A percentile compares a stretch with the other conserved stretches of the same genome.
Evolutionary conservation across 1,284 basidiomycete species (phyloP).

Genomic region (Sanghuangporus weigelae): DNA sequence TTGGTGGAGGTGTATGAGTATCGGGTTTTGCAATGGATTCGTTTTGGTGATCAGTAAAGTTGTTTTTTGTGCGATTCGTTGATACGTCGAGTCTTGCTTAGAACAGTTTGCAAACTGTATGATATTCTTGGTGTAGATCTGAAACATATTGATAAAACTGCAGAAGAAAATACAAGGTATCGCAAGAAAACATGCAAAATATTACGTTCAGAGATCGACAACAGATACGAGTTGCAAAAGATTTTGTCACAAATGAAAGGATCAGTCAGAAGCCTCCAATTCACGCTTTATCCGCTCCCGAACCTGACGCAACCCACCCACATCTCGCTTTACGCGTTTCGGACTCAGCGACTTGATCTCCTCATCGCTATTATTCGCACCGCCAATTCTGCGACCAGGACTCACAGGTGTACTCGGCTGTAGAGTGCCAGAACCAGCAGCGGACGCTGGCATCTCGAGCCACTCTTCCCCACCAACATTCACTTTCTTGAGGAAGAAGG

Average conservation of each 20-base stretch:
- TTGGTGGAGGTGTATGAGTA: neutral
- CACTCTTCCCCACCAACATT: constrained; percentile 65
- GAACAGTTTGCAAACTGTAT: neutral
- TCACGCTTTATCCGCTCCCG: constrained; percentile 73
- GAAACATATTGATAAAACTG: no score
- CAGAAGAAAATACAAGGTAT: neutral
- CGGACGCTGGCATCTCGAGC: constrained; percentile 71
- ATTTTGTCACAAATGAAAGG: neutral
- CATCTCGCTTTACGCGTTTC: constrained; percentile 57
- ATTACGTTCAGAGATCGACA: neutral
- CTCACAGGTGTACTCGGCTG: constrained; percentile 31
- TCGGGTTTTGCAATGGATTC: no score
- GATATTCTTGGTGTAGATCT: no score
- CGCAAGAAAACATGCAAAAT: neutral
- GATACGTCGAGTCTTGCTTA: neutral
- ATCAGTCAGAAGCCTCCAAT: constrained; percentile 61
- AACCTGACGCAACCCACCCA: constrained; percentile 68
- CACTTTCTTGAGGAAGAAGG: constrained; percentile 67
- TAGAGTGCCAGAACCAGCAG: constrained; percentile 25
- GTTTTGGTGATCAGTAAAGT: neutral
- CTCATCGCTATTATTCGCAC: constrained; percentile 46
- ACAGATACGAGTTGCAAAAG: neutral
- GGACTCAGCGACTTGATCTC: constrained; percentile 65
- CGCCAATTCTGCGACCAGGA: constrained; percentile 31
- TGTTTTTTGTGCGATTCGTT: neutral